A percentile compares a stretch with the other conserved stretches of the same genome.
Evolutionary conservation across 345 rosid genomes (phyloP).

Genomic region (Ceriops zippeliana): DNA sequence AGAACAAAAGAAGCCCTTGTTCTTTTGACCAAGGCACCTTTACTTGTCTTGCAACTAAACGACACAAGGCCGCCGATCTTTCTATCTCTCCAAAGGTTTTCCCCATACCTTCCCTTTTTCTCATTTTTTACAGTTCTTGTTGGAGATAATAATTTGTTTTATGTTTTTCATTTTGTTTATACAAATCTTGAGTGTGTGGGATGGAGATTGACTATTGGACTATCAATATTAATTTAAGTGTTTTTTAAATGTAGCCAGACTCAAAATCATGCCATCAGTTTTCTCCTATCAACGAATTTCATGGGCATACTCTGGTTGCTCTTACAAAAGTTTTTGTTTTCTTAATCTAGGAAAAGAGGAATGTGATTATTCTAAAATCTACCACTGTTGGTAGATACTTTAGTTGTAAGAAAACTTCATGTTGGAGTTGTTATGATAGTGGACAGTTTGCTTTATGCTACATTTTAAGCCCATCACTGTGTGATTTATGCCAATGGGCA

Average conservation of each 20-base stretch:
- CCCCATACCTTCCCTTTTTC: neutral
- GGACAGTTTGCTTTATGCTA: neutral
- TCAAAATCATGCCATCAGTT: neutral
- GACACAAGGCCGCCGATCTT: constrained; percentile 68
- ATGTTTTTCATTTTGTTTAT: neutral
- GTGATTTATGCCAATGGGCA: neutral
- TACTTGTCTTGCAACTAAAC: constrained; percentile 55
- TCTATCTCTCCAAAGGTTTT: constrained; percentile 73
- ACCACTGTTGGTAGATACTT: neutral
- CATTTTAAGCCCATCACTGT: neutral
- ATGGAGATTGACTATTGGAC: neutral
- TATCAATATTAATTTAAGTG: neutral
- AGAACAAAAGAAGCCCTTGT: constrained; percentile 67
- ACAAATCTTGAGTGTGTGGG: neutral
- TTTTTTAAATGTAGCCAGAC: neutral
- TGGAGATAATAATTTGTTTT: neutral
- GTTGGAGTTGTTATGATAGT: neutral
- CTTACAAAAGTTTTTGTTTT: neutral
- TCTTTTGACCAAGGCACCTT: constrained; percentile 57
- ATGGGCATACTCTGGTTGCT: neutral
- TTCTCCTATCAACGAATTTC: no score
- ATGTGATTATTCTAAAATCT: neutral
- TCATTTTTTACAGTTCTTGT: neutral
- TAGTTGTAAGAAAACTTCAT: neutral
- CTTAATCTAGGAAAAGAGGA: neutral